Evolutionary conservation across 108 stramenopile species (phyloP).

Genomic region (Pseudonitzschia multistriata): DNA sequence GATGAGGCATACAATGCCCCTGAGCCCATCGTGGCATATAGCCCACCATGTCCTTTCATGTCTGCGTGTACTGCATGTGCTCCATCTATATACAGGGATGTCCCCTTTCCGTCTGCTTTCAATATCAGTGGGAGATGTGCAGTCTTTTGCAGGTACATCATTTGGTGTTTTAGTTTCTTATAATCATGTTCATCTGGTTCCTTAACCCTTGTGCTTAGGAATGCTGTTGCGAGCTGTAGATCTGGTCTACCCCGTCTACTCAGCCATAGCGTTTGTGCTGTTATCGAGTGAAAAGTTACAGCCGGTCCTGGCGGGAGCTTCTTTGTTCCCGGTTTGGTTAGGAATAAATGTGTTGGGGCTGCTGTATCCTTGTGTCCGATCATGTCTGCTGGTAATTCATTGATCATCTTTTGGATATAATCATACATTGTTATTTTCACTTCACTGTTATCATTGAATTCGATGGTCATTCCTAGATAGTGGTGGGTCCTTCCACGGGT

Average conservation of each 20-base stretch:
- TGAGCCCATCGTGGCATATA: slow-evolving; percentile 12
- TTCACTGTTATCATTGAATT: slow-evolving; percentile 14
- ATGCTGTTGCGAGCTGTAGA: slow-evolving; percentile 22
- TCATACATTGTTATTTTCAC: slow-evolving; percentile 23
- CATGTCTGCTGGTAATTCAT: slow-evolving; percentile 7
- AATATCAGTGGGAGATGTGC: slow-evolving; percentile 20
- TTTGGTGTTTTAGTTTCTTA: slow-evolving; percentile 27
- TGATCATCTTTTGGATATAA: slow-evolving; percentile 24
- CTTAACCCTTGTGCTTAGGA: slow-evolving; percentile 26
- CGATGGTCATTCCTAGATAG: slow-evolving; percentile 41
- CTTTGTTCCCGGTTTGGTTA: slow-evolving; percentile 5
- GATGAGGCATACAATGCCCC: slow-evolving; percentile 7
- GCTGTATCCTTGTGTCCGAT: slow-evolving; percentile 15
- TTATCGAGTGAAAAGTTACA: slow-evolving; percentile 12
- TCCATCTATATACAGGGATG: slow-evolving; percentile 31
- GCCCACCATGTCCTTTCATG: slow-evolving; percentile 28
- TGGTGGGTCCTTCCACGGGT: slow-evolving; percentile 29
- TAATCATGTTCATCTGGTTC: slow-evolving; percentile 36
- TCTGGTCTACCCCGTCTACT: slow-evolving; percentile 39
- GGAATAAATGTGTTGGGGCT: slow-evolving; percentile 35
- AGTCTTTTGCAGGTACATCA: slow-evolving; percentile 37
- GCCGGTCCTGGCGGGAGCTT: too few relatives aligned
- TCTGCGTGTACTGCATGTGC: slow-evolving; percentile 23
- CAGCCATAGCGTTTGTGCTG: slow-evolving; percentile 32
- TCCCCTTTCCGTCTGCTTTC: slow-evolving; percentile 1